Evolutionary conservation across 2,329 filamentous ascomycete genomes (phyloP).

Genomic region (Nigrospora sphaerica): DNA sequence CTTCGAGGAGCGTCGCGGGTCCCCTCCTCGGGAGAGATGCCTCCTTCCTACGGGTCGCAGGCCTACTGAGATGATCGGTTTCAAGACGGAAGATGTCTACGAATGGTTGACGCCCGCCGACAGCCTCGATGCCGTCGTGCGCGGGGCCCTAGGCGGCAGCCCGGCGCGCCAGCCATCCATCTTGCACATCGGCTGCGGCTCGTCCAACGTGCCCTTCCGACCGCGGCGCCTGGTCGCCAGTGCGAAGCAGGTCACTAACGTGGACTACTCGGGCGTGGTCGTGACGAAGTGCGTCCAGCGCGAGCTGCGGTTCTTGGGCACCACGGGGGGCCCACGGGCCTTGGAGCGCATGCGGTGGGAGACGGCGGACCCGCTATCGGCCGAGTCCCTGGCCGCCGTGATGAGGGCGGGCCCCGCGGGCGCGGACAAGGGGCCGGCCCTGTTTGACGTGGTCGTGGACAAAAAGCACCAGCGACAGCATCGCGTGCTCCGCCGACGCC

Average conservation of each 20-base stretch:
- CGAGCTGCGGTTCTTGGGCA: not conserved
- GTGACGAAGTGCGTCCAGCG: constrained; percentile 1
- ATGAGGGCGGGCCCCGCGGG: not conserved
- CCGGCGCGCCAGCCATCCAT: not conserved
- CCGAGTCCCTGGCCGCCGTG: not conserved
- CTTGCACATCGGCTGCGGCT: constrained; percentile 3
- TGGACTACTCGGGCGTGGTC: not conserved
- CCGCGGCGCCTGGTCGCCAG: not conserved
- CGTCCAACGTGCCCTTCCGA: constrained; percentile 1
- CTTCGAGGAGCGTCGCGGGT: no score
- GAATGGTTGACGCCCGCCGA: constrained; percentile 3
- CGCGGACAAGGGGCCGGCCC: not conserved
- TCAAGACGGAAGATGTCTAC: not conserved
- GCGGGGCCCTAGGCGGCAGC: not conserved
- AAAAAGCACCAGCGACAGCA: constrained; percentile 4
- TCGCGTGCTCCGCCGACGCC: not conserved
- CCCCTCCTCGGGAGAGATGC: not conserved
- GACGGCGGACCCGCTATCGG: not conserved
- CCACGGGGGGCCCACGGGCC: no score
- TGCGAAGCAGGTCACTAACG: constrained; percentile 2
- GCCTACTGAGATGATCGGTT: constrained; percentile 3
- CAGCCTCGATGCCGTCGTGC: not conserved
- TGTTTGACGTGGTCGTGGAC: constrained; percentile 1
- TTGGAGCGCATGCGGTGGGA: not conserved
- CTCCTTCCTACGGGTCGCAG: constrained; percentile 2